Evolutionary conservation across 345 rosid genomes (phyloP).

Genomic region (Brassica carinata): DNA sequence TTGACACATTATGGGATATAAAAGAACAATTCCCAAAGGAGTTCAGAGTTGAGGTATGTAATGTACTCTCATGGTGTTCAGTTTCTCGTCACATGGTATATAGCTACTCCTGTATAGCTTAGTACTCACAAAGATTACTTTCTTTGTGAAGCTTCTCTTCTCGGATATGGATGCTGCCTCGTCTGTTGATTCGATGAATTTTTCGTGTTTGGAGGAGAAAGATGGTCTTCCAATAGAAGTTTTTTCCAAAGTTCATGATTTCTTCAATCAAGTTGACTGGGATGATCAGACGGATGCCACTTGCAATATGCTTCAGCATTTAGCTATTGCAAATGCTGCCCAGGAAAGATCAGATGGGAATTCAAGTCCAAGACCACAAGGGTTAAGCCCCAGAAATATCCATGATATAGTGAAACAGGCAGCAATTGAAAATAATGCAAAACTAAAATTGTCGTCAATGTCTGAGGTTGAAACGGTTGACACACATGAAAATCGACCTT

Average conservation of each 20-base stretch:
- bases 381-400: constrained; percentile 45
- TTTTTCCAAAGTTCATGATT: constrained; percentile 88
- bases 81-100: constrained; percentile 15
- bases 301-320: constrained; percentile 72
- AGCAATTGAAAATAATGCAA: constrained; percentile 39
- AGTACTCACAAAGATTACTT: constrained; percentile 38
- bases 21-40: constrained; percentile 82
- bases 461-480: constrained; percentile 40
- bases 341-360: constrained; percentile 50
- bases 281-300: constrained; percentile 72
- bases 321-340: constrained; percentile 54
- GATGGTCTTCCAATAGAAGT: constrained; percentile 91
- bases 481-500: constrained; percentile 37
- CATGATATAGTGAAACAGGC: constrained; percentile 45
- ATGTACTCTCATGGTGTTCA: too few species aligned
- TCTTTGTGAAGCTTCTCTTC: constrained; percentile 77
- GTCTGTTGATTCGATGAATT: constrained; percentile 60
- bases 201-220: constrained; percentile 71
- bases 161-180: constrained; percentile 89
- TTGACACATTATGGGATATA: constrained; percentile 80
- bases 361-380: constrained; percentile 48
- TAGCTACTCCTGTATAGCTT: constrained; percentile 5
- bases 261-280: constrained; percentile 87
- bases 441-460: constrained; percentile 40
- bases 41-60: constrained; percentile 88